Percentiles rank a stretch among this genome's conserved stretches.
Evolutionary conservation across 345 rosid species (phyloP).

Genomic region (Moricandia moricandioides): DNA sequence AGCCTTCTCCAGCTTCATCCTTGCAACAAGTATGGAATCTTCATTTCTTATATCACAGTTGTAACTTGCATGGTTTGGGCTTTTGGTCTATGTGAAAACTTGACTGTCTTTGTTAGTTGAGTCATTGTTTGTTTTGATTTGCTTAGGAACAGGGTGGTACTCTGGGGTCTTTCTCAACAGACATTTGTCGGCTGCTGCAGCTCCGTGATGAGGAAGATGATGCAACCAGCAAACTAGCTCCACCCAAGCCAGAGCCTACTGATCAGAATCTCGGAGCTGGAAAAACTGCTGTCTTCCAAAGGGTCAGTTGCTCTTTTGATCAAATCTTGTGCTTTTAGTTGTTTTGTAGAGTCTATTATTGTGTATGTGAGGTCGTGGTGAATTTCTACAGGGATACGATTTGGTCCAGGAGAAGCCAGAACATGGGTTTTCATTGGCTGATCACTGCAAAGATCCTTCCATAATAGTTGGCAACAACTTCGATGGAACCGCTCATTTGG

Average conservation of each 20-base stretch:
- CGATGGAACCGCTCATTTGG: conserved; percentile 51
- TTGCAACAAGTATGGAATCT: conserved; percentile 73
- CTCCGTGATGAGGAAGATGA: conserved; percentile 97
- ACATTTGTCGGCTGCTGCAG: conserved; percentile 84
- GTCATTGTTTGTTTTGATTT: conserved; percentile 5
- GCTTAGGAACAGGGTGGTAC: conserved; percentile 61
- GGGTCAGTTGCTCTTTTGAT: conserved; percentile 42
- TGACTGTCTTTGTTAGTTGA: not conserved
- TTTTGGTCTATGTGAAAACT: too few relatives aligned
- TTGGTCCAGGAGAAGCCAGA: conserved; percentile 61
- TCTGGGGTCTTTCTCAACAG: conserved; percentile 80
- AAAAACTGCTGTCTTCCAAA: conserved; percentile 48
- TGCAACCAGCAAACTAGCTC: conserved; percentile 80
- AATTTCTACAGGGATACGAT: conserved; percentile 49
- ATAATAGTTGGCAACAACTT: conserved; percentile 43
- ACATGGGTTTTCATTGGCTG: conserved; percentile 47
- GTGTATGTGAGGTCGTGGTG: not conserved
- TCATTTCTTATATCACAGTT: not conserved
- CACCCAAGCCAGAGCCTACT: conserved; percentile 81
- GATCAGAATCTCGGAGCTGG: conserved; percentile 64
- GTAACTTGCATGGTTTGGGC: conserved; percentile 9
- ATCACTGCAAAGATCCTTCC: conserved; percentile 55
- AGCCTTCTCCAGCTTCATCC: conserved; percentile 96
- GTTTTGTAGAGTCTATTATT: not conserved
- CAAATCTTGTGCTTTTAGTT: not conserved